These are phyloP conservation scores for Nyctanthes arbortristis DNA, from an alignment of 257 asterid genomes.

Conservation along the genomic window DNA sequence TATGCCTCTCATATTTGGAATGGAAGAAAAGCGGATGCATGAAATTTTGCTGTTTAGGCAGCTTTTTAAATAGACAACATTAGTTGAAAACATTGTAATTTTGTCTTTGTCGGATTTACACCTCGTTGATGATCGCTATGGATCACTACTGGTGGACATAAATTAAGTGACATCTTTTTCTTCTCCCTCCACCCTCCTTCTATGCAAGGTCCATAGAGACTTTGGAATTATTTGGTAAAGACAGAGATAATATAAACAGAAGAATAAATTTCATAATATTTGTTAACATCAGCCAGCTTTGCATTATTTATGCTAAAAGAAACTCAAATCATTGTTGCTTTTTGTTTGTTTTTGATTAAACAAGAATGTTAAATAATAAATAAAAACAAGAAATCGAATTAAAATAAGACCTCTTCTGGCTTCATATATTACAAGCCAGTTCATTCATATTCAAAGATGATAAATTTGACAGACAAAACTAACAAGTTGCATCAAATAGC, in stretches of 20 bases:
- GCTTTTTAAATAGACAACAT: background rate
- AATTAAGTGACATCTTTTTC: background rate
- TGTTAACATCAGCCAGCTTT: constrained; percentile 13
- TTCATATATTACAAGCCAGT: background rate
- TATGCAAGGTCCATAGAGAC: background rate
- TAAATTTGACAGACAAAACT: background rate
- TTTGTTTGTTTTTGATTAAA: constrained; percentile 11
- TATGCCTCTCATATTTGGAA: constrained; percentile 18
- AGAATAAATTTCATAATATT: background rate
- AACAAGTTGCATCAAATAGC: too few species aligned
- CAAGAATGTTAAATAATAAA: background rate
- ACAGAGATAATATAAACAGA: constrained; percentile 11
- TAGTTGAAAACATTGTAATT: background rate
- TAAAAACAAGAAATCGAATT: background rate
- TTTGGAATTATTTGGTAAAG: constrained; percentile 3
- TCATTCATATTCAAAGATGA: background rate
- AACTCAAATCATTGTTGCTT: background rate
- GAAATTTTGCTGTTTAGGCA: too few species aligned
- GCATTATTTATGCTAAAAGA: background rate
- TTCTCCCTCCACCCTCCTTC: too few species aligned
- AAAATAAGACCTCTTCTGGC: background rate
- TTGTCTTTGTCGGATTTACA: background rate
- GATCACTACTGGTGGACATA: background rate
- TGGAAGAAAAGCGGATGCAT: background rate
- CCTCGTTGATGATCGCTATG: background rate